A percentile compares a stretch with the other conserved stretches of the same genome.
These are phyloP conservation scores for Rhododendron ovatum DNA, from an alignment of 148 eudicot species.

Conservation along the genomic window DNA sequence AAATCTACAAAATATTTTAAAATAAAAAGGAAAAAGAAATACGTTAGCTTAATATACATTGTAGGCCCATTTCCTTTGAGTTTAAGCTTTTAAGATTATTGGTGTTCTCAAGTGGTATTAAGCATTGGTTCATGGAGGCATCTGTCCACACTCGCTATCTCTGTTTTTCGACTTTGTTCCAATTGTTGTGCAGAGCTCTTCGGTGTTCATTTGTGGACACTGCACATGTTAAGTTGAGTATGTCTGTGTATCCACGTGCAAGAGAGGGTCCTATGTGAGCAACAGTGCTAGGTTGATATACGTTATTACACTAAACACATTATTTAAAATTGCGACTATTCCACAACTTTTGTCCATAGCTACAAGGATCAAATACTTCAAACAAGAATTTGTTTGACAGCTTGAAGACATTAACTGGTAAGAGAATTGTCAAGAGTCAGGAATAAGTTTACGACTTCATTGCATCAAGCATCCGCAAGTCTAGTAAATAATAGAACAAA, in stretches of 20 bases:
- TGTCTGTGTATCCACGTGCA: no score
- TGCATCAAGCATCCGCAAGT: background rate
- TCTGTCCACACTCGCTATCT: no score
- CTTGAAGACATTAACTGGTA: background rate
- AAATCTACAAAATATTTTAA: slow-evolving; percentile 22
- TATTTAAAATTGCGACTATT: no score
- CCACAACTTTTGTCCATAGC: no score
- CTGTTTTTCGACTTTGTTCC: no score
- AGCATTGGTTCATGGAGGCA: background rate
- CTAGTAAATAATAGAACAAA: background rate
- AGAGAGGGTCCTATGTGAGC: background rate
- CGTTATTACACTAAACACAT: no score
- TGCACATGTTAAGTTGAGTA: no score
- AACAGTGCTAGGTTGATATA: background rate
- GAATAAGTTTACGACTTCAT: background rate
- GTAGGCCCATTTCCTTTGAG: background rate
- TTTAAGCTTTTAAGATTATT: no score
- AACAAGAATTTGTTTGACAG: background rate
- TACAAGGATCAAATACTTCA: no score
- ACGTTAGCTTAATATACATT: background rate
- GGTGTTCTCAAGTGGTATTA: no score
- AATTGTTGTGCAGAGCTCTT: no score
- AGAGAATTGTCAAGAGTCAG: background rate
- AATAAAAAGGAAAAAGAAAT: background rate
- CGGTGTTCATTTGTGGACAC: no score